Evolutionary conservation across 306 rosid species (phyloP), one percentile per base, ranked within the genome.

Genomic region (Herpetospermum pedunculosum): DNA sequence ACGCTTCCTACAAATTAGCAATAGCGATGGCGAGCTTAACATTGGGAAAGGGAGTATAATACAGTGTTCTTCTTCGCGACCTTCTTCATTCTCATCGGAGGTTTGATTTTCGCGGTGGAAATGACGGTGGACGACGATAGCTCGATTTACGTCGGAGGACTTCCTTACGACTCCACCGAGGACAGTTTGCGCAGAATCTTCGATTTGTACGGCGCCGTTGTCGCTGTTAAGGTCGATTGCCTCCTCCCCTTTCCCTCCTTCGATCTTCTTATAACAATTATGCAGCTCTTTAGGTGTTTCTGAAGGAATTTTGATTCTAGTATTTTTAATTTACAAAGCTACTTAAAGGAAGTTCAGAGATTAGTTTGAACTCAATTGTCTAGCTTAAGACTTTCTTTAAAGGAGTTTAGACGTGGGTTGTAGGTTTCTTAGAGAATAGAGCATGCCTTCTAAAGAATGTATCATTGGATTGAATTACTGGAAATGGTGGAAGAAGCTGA

Each of bases 81-180:
- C 3, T 60, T 60, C 44, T 60, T 34, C 69, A 8, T 38, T 64
- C 30, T 38, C 30, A 28, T 62, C 69, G 0, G 48, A 38, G 19
- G 28, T 68, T 44, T 13, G 73, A 41, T 13, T 43, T 43, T 41
- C 49, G 16, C 49, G 4, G 35, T 7, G 26, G 73, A 8, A 35
- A 75, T 93, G 98, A 93, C 97, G 40, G 72, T 90, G 10, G 93
- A 90, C 88, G 97, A 93, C 72, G 90, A 87, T 37, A 89, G 97
- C 83, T 93, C 98, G 68, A 84, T 93, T 5, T 90, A 93, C 73
- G 88, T 90, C 2, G 98, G 96, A 0, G 97, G 97, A 32, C 88
- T 93, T 0, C 94, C 97, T 30, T 86, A 85, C 88, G 97, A 87
- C 63, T 85, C 93, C 38, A 77, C 92, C 37, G 97, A 90, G 78